A percentile compares a stretch with the other conserved stretches of the same genome.
These are phyloP conservation scores for Excoecaria agallocha DNA, from an alignment of 345 rosid species.

Conservation along the genomic window DNA sequence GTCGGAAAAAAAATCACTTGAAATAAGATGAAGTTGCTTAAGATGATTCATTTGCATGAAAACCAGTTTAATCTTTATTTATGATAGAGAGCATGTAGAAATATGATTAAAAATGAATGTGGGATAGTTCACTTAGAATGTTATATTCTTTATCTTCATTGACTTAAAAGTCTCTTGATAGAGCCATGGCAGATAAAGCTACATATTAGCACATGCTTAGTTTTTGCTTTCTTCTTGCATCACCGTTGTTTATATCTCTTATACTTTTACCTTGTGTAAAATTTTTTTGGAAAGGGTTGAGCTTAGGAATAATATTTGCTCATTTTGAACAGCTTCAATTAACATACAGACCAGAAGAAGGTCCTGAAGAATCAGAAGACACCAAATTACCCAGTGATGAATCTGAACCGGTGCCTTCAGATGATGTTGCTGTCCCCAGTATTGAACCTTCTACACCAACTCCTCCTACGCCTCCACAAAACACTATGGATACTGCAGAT, in stretches of 20 bases:
- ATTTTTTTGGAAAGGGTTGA: not conserved
- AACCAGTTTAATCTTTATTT: not conserved
- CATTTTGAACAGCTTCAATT: constrained; percentile 54
- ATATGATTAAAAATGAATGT: not conserved
- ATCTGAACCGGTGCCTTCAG: constrained; percentile 56
- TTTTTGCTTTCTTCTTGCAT: not conserved
- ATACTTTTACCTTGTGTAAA: not conserved
- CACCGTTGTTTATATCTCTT: not conserved
- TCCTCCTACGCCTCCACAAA: constrained; percentile 55
- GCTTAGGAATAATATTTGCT: constrained; percentile 24
- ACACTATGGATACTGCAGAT: constrained; percentile 64
- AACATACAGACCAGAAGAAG: constrained; percentile 81
- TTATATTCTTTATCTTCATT: not conserved
- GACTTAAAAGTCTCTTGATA: not conserved
- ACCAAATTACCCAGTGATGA: constrained; percentile 47
- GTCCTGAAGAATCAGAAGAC: constrained; percentile 65
- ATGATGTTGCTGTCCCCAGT: constrained; percentile 38
- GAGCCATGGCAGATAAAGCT: constrained; percentile 9
- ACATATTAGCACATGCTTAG: not conserved
- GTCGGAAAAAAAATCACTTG: not conserved
- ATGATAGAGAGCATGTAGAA: not conserved
- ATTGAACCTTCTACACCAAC: constrained; percentile 45
- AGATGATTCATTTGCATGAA: not conserved
- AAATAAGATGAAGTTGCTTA: not conserved
- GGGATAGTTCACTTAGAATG: not conserved